Evolutionary conservation across 1,284 basidiomycete genomes (phyloP).

Genomic region (Kwoniella shivajii): DNA sequence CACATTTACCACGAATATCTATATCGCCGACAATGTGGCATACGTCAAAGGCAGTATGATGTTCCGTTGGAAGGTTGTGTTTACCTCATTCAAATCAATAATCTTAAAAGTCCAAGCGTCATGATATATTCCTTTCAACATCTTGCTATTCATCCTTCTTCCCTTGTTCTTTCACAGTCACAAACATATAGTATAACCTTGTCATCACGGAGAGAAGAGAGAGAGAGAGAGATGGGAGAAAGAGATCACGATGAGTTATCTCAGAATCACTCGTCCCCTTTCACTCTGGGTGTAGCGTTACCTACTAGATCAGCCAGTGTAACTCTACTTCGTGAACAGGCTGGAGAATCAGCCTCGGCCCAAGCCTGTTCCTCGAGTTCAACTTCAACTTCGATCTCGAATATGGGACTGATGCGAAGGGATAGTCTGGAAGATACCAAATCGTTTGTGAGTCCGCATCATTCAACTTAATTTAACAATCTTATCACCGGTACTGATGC

Average conservation of each 20-base stretch:
- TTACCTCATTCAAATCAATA: not conserved
- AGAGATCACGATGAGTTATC: not conserved
- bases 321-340: conserved; percentile 3
- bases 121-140: not conserved
- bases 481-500: not conserved
- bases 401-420: conserved; percentile 5
- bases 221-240: conserved; percentile 2
- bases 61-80: not conserved
- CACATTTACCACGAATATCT: not conserved
- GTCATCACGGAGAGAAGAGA: not conserved
- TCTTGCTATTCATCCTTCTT: not conserved
- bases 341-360: not conserved
- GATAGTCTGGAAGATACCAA: conserved; percentile 35
- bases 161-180: not conserved
- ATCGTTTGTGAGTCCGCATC: conserved; percentile 29
- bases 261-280: not conserved
- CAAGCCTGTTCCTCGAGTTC: not conserved
- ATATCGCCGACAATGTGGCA: conserved; percentile 9
- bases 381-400: not conserved
- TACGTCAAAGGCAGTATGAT: no score
- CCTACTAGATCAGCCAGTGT: conserved; percentile 11
- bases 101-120: not conserved
- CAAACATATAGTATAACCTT: not conserved
- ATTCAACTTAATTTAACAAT: no score
- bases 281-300: not conserved